These are phyloP conservation scores for Vickermania spadyakhi DNA, from an alignment of 208 protist genomes.

Conservation along the genomic window DNA sequence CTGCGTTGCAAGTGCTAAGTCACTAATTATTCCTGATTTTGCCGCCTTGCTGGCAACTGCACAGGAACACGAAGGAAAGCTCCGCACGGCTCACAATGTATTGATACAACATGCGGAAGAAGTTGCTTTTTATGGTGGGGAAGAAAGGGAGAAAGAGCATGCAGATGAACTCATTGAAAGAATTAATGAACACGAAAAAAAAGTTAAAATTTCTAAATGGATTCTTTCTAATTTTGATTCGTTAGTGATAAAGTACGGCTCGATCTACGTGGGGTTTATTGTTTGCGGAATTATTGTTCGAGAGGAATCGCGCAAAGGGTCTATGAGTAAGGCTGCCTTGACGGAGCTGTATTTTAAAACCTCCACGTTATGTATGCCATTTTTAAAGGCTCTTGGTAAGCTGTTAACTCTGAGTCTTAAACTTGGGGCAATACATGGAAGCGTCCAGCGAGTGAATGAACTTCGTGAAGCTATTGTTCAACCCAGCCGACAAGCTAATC, in stretches of 20 bases:
- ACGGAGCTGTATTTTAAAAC: constrained; percentile 59
- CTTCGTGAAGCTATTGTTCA: constrained; percentile 51
- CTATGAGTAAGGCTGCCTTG: constrained; percentile 27
- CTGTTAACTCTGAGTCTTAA: constrained; percentile 74
- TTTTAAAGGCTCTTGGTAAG: constrained; percentile 60
- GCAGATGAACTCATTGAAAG: constrained; percentile 51
- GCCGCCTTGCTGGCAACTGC: constrained; percentile 41
- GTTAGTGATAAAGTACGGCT: constrained; percentile 71
- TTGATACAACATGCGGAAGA: constrained; percentile 82
- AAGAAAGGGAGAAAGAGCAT: constrained; percentile 67
- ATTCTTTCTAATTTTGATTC: constrained; percentile 40
- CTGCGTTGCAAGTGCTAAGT: constrained; percentile 44
- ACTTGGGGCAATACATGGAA: constrained; percentile 54
- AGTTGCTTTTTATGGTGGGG: constrained; percentile 88
- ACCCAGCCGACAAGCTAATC: constrained; percentile 17
- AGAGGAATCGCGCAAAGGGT: constrained; percentile 12
- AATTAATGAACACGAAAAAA: constrained; percentile 48
- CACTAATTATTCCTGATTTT: constrained; percentile 60
- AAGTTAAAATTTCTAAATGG: constrained; percentile 72
- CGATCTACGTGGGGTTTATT: constrained; percentile 54
- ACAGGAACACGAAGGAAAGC: constrained; percentile 73
- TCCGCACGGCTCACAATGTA: constrained; percentile 71
- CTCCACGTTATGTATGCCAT: constrained; percentile 66
- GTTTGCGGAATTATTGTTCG: constrained; percentile 55
- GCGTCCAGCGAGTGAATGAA: constrained; percentile 74